Evolutionary conservation across 2,329 filamentous ascomycete genomes (phyloP), one percentile per base, ranked within the genome.

Genomic region (Lachnellula hyalina): DNA sequence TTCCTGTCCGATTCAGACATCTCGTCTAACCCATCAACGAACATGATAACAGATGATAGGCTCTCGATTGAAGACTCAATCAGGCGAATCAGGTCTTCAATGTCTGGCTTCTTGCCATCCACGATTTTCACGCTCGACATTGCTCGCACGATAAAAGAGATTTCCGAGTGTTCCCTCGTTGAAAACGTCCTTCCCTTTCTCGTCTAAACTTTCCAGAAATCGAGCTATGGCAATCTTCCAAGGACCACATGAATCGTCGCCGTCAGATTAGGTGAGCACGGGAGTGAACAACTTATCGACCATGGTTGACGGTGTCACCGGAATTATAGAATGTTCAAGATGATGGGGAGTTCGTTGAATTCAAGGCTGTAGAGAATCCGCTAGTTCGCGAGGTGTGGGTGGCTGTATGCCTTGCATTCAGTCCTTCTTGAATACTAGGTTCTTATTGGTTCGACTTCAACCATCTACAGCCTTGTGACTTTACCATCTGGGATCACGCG

Each of bases 81-180:
- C 15, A 40, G 15, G 15, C 3, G 36, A 17, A 40, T 15, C 14
- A 40, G 36, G 5, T 17, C 15, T 17, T 40, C 36, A 40, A 40
- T 17, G 3, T 15, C 15, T 17, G 36, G 36, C 14, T 40, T 40
- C 8, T 17, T 40, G 15, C 14, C 36, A 40, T 40, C 7, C 36
- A 11, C 21, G 36, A 54, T 60, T 55, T 4, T 54, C 47, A 9
- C 52, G 41, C n/a, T 56, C 54, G 21, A 17, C 15, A 48, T 56
- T 56, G 46, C 49, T 53, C 5, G 55, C 48, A 4, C 51, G 25
- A 23, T 57, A 61, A 34, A 54, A 60, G 28, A 61, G 42, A 23
- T 61, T 61, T 47, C 57, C 55, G 35, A 55, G 45, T 4, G 59
- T 60, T 34, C 55, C 57, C 14, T 51, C 48, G 46, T 58, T 41